Base-by-base conservation (phyloP, 805 yeast species). In the Starmerella powellii region DNA sequence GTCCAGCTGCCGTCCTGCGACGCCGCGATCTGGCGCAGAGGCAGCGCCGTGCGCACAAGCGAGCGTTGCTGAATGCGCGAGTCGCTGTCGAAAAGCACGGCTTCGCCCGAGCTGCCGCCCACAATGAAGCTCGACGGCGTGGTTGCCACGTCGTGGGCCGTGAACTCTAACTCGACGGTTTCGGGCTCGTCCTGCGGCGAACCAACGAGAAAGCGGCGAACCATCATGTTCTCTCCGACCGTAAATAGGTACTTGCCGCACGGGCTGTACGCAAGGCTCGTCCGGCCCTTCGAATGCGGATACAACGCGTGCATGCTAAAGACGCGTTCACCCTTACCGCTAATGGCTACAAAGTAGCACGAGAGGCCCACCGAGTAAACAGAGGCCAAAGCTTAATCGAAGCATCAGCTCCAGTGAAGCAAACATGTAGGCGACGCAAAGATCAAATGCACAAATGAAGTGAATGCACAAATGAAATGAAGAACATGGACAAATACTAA, bases 81-180 rank as follows among this genome's bases (percentile, higher is more conserved):
- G 15, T 57, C 63, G n/a, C 56, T 31, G 19, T 56, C 53, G 44
- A 49, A 62, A 37, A 63, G 36, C 18, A 45, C 49, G 4, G 57
- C 62, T 4, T 54, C 43, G 4, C 74, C 74, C 53, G 67, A 70
- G 28, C 65, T 67, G 13, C 70, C 62, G 46, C 68, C 63, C 40
- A 68, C 60, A 6, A 62, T 71, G 40, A 71, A 54, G n/a, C 50
- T 48, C 6, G 40, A 27, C 8, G 27, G 34, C 13, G 56, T 44
- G 6, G 54, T 46, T 3, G 57, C 58, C n/a, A 63, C 42, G 13
- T 52, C 53, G 13, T 49, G 40, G 20, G 56, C 56, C 8, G 38
- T 35, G 31, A 44, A 21, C 15, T n/a, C 52, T 20, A 56, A 47
- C 20, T 62, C 64, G 12, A 58, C 39, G 15, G 58, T 54, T 17